Percentiles rank a stretch among this genome's conserved stretches.
These are phyloP conservation scores for Amniculicola lignicola DNA, from an alignment of 495 filamentous ascomycete species.

Conservation along the genomic window DNA sequence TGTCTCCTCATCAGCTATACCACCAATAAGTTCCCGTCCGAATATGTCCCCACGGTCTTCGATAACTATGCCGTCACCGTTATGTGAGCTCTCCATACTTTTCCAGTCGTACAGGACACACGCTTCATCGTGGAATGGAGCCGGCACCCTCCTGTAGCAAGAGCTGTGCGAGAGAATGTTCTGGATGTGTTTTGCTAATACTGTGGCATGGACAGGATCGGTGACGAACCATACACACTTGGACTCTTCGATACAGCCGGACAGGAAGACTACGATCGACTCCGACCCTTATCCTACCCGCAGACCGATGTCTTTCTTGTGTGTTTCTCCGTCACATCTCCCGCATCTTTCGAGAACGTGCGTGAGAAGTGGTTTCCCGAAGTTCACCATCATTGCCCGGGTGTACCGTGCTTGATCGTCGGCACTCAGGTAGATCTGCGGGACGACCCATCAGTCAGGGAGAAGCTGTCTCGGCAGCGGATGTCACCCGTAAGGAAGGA, in stretches of 20 bases:
- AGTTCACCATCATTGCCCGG: constrained; percentile 96
- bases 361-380: constrained; percentile 99
- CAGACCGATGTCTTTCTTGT: constrained; percentile 99
- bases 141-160: no score
- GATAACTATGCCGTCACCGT: constrained; percentile 99
- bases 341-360: constrained; percentile 99
- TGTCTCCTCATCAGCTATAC: constrained; percentile 98
- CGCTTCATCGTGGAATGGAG: no score
- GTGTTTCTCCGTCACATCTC: constrained; percentile 97
- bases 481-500: constrained; percentile 88
- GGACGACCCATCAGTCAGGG: constrained; percentile 80
- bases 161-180: no score
- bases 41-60: constrained; percentile 99
- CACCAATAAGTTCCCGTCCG: constrained; percentile 98
- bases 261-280: constrained; percentile 98
- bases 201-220: constrained; percentile 65
- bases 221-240: constrained; percentile 96
- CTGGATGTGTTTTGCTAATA: no score
- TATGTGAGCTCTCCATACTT: constrained; percentile 66
- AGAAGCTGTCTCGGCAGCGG: constrained; percentile 92
- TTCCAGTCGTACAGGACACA: no score
- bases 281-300: constrained; percentile 93
- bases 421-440: constrained; percentile 96
- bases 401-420: constrained; percentile 95
- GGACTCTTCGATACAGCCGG: constrained; percentile 98